These are phyloP conservation scores for Fraxinus platypoda DNA, from an alignment of 305 asterid species.

Conservation along the genomic window DNA sequence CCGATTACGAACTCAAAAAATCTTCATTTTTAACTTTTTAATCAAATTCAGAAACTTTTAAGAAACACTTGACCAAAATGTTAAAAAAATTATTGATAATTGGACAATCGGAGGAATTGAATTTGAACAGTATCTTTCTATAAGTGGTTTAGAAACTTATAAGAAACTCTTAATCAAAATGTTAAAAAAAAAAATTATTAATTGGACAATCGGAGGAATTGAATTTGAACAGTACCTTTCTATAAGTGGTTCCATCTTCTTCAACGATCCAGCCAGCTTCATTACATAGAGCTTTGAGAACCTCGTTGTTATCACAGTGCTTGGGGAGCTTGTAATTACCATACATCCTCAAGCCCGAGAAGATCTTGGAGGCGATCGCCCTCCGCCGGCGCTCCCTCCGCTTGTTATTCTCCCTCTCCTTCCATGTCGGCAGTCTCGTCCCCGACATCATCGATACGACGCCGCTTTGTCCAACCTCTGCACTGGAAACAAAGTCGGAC, in stretches of 20 bases:
- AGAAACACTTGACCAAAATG: not conserved
- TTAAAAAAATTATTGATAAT: no score
- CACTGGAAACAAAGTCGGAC: not conserved
- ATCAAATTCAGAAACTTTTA: not conserved
- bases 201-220: not conserved
- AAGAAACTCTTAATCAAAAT: not conserved
- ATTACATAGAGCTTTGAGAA: slow-evolving; percentile 45
- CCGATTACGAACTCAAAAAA: not conserved
- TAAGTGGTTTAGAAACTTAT: slow-evolving; percentile 31
- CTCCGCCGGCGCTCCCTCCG: slow-evolving; percentile 48
- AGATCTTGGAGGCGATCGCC: slow-evolving; percentile 51
- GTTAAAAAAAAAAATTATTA: no score
- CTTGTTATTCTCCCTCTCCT: slow-evolving; percentile 52
- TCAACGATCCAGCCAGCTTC: slow-evolving; percentile 55
- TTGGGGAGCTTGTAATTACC: slow-evolving; percentile 47
- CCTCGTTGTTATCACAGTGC: slow-evolving; percentile 51
- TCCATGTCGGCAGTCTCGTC: slow-evolving; percentile 48
- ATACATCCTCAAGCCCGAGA: slow-evolving; percentile 44
- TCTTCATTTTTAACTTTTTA: no score
- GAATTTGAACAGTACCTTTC: slow-evolving; percentile 29
- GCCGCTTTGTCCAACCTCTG: not conserved
- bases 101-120: not conserved
- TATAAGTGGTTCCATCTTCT: slow-evolving; percentile 49
- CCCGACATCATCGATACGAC: slow-evolving; percentile 41
- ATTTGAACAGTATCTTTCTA: slow-evolving; percentile 28